phyloP scores from a whole-genome alignment of 495 filamentous ascomycete genomes.

The Xanthoparmelia taractica region DNA sequence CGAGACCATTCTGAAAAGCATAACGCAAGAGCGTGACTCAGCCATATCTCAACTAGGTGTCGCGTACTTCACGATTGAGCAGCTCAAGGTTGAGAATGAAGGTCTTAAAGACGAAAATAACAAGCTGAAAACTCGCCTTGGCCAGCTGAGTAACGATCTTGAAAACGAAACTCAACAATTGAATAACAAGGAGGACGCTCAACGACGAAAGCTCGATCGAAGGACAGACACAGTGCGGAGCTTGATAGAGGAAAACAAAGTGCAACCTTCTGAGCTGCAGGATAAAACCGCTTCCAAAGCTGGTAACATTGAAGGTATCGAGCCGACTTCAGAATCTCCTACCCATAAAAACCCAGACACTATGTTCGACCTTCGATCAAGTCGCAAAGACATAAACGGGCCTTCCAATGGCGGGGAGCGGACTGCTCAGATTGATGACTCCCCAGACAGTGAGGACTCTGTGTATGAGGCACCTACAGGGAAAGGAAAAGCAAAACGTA shows the following conservation, averaged over 20 bases:
- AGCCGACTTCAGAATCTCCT: neutral
- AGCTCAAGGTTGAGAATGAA: conserved; percentile 53
- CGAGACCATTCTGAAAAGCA: conserved; percentile 51
- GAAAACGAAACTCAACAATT: neutral
- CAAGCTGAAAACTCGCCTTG: conserved; percentile 39
- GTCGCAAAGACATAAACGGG: neutral
- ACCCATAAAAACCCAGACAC: conserved; percentile 7
- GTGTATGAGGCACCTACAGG: neutral
- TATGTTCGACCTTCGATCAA: conserved; percentile 10
- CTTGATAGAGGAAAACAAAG: conserved; percentile 1
- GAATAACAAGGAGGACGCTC: conserved; percentile 13
- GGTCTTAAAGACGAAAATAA: conserved; percentile 42
- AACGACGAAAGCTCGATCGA: conserved; percentile 11
- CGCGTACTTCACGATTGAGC: conserved; percentile 55
- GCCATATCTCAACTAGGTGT: conserved; percentile 56
- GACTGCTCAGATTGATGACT: conserved; percentile 13
- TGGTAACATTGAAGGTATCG: neutral
- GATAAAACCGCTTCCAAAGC: neutral
- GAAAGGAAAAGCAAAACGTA: conserved; percentile 10
- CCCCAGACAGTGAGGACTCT: conserved; percentile 8
- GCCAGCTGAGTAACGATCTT: conserved; percentile 20
- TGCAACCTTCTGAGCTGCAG: neutral
- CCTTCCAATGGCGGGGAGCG: conserved; percentile 9
- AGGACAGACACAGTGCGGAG: neutral
- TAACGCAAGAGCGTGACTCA: conserved; percentile 58